A percentile compares a stretch with the other conserved stretches of the same genome.
phyloP scores from a whole-genome alignment of 768 basidiomycete species.

The Strobilomyces dryophilus region DNA sequence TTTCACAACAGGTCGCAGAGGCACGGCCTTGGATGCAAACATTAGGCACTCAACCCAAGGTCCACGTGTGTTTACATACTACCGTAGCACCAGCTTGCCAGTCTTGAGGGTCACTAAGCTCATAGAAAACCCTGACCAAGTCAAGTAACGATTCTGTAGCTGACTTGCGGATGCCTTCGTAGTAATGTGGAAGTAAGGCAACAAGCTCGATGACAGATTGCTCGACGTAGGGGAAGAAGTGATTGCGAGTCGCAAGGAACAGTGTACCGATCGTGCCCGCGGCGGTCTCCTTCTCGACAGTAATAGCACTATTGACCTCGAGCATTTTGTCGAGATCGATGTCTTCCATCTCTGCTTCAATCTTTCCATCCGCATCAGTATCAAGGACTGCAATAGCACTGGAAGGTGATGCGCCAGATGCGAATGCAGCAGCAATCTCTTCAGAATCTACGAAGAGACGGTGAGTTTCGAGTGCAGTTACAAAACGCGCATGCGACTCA shows the following conservation, averaged over 20 bases:
- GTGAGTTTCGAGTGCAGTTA: background rate
- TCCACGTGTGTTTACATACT: conserved; percentile 38
- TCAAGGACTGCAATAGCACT: conserved; percentile 64
- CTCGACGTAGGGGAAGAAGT: conserved; percentile 93
- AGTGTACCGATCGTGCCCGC: conserved; percentile 93
- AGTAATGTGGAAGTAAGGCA: conserved; percentile 82
- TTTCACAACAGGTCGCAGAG: conserved; percentile 65
- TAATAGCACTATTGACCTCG: conserved; percentile 92
- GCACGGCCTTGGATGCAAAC: conserved; percentile 32
- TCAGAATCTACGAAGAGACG: conserved; percentile 36
- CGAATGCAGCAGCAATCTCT: conserved; percentile 58
- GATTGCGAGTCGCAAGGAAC: conserved; percentile 73
- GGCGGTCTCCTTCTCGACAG: conserved; percentile 99
- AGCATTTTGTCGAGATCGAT: conserved; percentile 82
- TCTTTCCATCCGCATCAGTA: conserved; percentile 49
- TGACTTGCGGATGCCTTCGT: conserved; percentile 96
- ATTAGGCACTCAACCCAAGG: conserved; percentile 4
- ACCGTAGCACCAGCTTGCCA: conserved; percentile 74
- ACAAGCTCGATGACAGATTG: conserved; percentile 74
- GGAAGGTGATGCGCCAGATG: conserved; percentile 68
- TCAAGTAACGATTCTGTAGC: conserved; percentile 85
- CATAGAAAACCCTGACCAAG: conserved; percentile 88
- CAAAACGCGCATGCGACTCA: conserved; percentile 27
- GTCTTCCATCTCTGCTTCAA: conserved; percentile 68
- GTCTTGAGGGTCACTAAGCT: conserved; percentile 73